Base-by-base conservation (phyloP, 345 rosid species). In the Linum tenue region DNA sequence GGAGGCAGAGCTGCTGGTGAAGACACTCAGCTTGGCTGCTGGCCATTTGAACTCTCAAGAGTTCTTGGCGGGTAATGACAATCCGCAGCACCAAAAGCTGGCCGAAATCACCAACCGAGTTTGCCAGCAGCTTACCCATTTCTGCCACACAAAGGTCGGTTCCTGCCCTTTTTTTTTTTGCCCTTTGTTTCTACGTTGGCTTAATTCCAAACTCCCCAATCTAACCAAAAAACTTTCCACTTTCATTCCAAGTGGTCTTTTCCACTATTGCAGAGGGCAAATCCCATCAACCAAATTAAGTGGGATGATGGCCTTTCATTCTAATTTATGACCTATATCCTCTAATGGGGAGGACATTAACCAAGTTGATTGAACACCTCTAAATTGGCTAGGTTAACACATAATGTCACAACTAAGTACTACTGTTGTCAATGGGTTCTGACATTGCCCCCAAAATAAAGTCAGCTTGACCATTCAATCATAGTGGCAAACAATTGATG, bases 1-100 rank as follows among this genome's bases (percentile, higher is more conserved):
- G 70, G 78, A 77, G 38, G 92, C 87, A 58, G 91, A 81, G 75
- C 76, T 94, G 2, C 37, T 88, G 42, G 89, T 81, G 65, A 81
- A 83, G 64, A 87, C 83, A 66, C 83, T 85, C 40, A 73, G 69
- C 60, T 75, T 88, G 7, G 59, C 68, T n/a, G 65, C 81, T 38
- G 84, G 80, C 37, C 63, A 58, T 40, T 59, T 63, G 67, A 36
- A 17, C 1, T 70, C 71, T 39, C 80, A 75, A 56, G 73, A 76
- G 60, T 48, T 75, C 9, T 48, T 75, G 73, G 5, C 3, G 3
- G 53, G 14, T 9, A 15, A 48, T 5, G 14, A 61, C 56, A 81
- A 77, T 71, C 78, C 86, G 17, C 75, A 66, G 7, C 84, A 76
- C 51, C 59, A 55, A n/a, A 68, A 40, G 35, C 86, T 94, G 62